Base-by-base conservation (phyloP, 2,329 filamentous ascomycete species). In the Zelopaecilomyces penicillatus region DNA sequence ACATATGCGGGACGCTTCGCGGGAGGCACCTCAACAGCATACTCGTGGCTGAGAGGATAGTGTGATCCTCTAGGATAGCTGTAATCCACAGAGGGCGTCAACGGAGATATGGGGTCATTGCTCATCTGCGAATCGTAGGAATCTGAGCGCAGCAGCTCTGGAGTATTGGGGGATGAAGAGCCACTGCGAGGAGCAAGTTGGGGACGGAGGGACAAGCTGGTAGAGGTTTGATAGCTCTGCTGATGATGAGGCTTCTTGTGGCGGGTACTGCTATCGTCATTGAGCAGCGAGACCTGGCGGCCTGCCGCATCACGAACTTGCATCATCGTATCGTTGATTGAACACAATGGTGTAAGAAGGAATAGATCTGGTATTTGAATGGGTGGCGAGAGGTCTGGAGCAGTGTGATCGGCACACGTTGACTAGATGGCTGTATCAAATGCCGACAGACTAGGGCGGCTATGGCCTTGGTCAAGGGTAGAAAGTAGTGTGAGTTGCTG, bases 91-190 rank as follows among this genome's bases (percentile, higher is more conserved):
- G 67, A 68, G 1, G 78, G 78, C 0, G 78, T 82, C 47, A 78
- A 53, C 27, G 78, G 78, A 1, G 77, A 77, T 19, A 68, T 56
- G 30, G 74, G 69, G 44, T 77, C 76, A 54, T 67, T 70, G 58
- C 73, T 77, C 52, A 68, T 68, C 49, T 76, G 73, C 8, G 78
- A 82, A 56, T 82, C 78, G 59, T 77, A 81, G 1, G 78, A 82
- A 52, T 79, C 67, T 42, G 77, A 78, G 37, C 78, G 74, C 41
- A 75, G 62, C n/a, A 82, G 69, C 53, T 75, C 73, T 30, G 78
- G 78, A 1, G 74, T 76, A 52, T 69, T 68, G 40, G 73, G 68
- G 19, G 72, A 71, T 4, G 70, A 70, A 3, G 73, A 73, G 43
- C 49, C 55, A 50, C 64, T 68, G 42, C 67, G 60, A 11, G 64